Percentiles rank a stretch among this genome's conserved stretches.
Conservation (phyloP, 176 grass and related monocot genomes). For the Avena insularis region DNA sequence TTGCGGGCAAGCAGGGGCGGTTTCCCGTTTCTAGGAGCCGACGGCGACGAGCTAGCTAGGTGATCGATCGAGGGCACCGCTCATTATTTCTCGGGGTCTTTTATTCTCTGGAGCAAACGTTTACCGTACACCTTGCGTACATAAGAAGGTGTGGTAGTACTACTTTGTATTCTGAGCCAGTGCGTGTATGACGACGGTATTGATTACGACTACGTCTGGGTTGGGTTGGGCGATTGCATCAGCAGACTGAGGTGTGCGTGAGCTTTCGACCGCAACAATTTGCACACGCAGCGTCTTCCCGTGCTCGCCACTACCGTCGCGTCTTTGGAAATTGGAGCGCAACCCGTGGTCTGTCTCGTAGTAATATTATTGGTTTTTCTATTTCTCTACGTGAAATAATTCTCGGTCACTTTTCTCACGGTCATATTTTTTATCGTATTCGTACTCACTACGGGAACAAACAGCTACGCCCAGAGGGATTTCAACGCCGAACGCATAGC, state of each 20-base stretch:
- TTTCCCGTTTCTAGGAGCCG: background rate
- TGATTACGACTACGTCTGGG: background rate
- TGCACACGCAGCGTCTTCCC: background rate
- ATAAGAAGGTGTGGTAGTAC: too few species aligned
- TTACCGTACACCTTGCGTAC: background rate
- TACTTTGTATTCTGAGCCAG: background rate
- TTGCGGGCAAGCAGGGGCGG: background rate
- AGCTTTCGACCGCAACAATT: conserved; percentile 7
- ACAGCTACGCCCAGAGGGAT: too few species aligned
- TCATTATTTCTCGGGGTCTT: too few species aligned
- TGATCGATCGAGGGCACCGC: too few species aligned
- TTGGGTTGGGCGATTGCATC: background rate
- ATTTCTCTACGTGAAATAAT: too few species aligned
- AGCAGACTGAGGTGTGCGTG: conserved; percentile 17
- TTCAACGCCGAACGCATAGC: too few species aligned
- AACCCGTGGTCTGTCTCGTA: too few species aligned
- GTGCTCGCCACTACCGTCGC: background rate
- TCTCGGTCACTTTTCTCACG: too few species aligned
- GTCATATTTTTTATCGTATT: too few species aligned
- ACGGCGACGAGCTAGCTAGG: too few species aligned
- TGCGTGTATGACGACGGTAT: background rate
- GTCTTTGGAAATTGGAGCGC: background rate
- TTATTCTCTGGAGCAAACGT: background rate
- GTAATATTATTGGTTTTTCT: too few species aligned
- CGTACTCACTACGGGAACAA: too few species aligned